These are phyloP conservation scores for Amanita brunnescens DNA, from an alignment of 768 basidiomycete genomes.

Conservation along the genomic window DNA sequence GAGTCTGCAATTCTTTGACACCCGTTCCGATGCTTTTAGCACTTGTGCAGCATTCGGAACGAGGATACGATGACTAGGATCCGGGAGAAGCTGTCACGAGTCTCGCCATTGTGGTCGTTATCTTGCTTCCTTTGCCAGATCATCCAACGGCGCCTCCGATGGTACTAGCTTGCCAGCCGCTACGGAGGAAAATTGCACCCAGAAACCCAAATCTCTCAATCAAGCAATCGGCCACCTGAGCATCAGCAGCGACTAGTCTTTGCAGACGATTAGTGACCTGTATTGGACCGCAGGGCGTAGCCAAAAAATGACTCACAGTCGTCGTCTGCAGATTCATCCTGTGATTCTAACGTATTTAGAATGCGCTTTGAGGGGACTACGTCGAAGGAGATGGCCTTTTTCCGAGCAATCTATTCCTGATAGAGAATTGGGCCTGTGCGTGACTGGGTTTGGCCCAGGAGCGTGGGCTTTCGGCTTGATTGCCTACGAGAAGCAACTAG, in stretches of 20 bases:
- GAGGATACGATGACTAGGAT: slow-evolving; percentile 40
- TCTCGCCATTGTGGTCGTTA: slow-evolving; percentile 22
- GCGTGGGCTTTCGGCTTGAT: slow-evolving; percentile 72
- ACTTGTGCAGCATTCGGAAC: slow-evolving; percentile 54
- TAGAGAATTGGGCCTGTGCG: slow-evolving; percentile 70
- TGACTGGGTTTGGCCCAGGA: slow-evolving; percentile 76
- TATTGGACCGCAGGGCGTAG: slow-evolving; percentile 20
- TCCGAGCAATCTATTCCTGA: slow-evolving; percentile 65
- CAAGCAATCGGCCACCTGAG: slow-evolving; percentile 60
- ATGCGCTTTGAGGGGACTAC: slow-evolving; percentile 66
- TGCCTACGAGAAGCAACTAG: slow-evolving; percentile 67
- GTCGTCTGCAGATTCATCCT: slow-evolving; percentile 53
- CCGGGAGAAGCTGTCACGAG: slow-evolving; percentile 20
- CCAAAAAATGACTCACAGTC: slow-evolving; percentile 22
- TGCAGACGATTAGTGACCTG: slow-evolving; percentile 50
- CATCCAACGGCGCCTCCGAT: slow-evolving; percentile 43
- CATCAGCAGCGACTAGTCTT: slow-evolving; percentile 53
- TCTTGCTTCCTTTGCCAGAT: slow-evolving; percentile 25
- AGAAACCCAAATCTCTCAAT: slow-evolving; percentile 63
- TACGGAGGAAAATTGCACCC: slow-evolving; percentile 73
- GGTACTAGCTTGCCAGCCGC: slow-evolving; percentile 72
- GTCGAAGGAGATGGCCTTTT: slow-evolving; percentile 69
- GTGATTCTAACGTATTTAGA: slow-evolving; percentile 49
- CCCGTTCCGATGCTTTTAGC: slow-evolving; percentile 48
- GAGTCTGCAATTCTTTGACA: slow-evolving; percentile 63